Base-by-base conservation (phyloP, 306 rosid genomes). In the Vachellia pachyceras region DNA sequence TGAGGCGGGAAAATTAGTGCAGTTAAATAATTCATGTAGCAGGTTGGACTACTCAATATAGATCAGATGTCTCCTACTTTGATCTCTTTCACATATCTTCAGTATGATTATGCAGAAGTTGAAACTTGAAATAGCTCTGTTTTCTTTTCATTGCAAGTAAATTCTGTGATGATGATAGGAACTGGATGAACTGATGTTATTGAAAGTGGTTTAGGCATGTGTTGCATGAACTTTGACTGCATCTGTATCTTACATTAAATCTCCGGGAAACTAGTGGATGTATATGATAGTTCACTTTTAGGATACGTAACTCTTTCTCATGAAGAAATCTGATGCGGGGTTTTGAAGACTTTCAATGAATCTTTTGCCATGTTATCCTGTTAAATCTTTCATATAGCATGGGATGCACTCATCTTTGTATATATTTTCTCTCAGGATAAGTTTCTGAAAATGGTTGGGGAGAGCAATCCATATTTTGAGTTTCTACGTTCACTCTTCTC, bases 401-500 rank as follows among this genome's bases (percentile, higher is more conserved):
- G 80, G 60, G 49, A 67, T 45, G 60, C 25, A 76, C 57, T 77
- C 52, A 75, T 76, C 33, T 35, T 41, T 77, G 75, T 71, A 44
- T 74, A 80, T 68, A 25, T 23, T 45, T 37, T 67, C 75, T 79
- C 80, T 20, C 91, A 93, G 99, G 97, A 86, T 63, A 90, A 85
- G 57, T 84, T 93, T 88, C 77, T 90, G 86, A 82, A 73, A 52
- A 84, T 86, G 82, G 74, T 89, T 23, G 94, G 97, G 77, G 89
- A 86, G 72, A 86, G 64, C 79, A 85, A 86, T 85, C 87, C 88
- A 33, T 45, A 76, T 81, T 88, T 88, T 82, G 94, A 92, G 85
- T 93, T 91, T 84, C 79, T 95, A 35, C 76, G 83, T 55, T 82
- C 82, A 66, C 91, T 95, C 46, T 86, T 93, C 80, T 89, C 89